Percentiles rank a stretch among this genome's conserved stretches.
phyloP scores from a whole-genome alignment of 1,284 basidiomycete genomes.

The Kalmanozyma brasiliensis region DNA sequence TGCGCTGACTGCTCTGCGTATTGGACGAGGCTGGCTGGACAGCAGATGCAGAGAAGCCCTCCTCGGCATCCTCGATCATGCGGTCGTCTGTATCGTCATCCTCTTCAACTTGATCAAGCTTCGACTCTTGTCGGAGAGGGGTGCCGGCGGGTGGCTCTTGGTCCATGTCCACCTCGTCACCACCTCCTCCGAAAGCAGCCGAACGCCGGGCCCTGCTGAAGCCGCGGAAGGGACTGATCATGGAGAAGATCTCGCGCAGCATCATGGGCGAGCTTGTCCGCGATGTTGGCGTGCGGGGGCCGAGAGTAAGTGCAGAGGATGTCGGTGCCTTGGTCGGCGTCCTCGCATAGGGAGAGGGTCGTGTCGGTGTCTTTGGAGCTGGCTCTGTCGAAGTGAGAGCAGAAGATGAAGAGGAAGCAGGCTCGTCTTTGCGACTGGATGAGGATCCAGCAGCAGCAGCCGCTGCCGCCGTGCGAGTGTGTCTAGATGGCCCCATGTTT shows the following conservation, averaged over 20 bases:
- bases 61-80: conserved; percentile 39
- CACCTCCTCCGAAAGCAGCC: conserved; percentile 44
- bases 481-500: conserved; percentile 41
- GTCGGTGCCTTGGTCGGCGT: conserved; percentile 37
- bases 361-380: conserved; percentile 27
- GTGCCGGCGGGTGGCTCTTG: conserved; percentile 3
- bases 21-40: background rate
- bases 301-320: conserved; percentile 19
- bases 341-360: conserved; percentile 36
- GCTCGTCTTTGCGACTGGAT: conserved; percentile 14
- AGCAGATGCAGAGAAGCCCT: conserved; percentile 6
- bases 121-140: background rate
- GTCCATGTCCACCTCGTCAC: conserved; percentile 13
- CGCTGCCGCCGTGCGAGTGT: conserved; percentile 20
- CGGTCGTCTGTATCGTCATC: conserved; percentile 23
- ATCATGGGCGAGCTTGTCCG: conserved; percentile 44
- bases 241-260: conserved; percentile 44
- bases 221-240: conserved; percentile 48
- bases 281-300: conserved; percentile 35
- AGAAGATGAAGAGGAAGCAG: conserved; percentile 18
- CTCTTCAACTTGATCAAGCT: conserved; percentile 11
- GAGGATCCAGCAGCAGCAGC: conserved; percentile 14
- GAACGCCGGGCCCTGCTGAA: conserved; percentile 37
- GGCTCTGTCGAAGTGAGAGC: conserved; percentile 7
- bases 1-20: conserved; percentile 4